phyloP scores from a whole-genome alignment of 257 asterid species.

The Mentha longifolia region DNA sequence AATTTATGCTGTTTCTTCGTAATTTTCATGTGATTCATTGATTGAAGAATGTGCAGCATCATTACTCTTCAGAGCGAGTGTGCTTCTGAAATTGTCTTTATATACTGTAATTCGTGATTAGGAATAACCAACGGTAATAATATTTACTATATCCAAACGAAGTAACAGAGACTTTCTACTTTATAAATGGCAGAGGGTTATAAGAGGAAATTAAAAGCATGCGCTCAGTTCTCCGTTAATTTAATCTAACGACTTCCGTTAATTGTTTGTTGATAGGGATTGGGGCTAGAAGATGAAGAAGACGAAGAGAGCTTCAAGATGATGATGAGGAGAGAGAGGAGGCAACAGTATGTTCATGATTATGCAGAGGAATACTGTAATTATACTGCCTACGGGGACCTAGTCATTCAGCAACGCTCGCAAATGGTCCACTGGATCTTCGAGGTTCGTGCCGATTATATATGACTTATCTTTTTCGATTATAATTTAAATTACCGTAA shows the following conservation, averaged over 20 bases:
- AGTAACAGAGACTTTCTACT: neutral
- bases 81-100: neutral
- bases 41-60: neutral
- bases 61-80: neutral
- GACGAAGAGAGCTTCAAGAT: constrained; percentile 76
- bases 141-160: neutral
- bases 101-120: constrained; percentile 6
- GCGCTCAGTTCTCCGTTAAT: constrained; percentile 8
- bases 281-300: constrained; percentile 69
- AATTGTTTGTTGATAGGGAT: constrained; percentile 43
- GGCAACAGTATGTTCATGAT: constrained; percentile 77
- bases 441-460: constrained; percentile 58
- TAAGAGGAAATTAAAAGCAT: constrained; percentile 18
- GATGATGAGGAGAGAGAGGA: constrained; percentile 79
- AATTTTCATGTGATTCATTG: neutral
- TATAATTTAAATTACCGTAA: neutral
- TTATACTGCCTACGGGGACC: constrained; percentile 63
- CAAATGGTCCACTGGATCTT: constrained; percentile 94
- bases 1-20: constrained; percentile 9
- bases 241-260: neutral
- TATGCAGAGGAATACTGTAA: constrained; percentile 80
- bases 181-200: neutral
- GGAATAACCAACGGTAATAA: neutral
- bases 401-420: constrained; percentile 79
- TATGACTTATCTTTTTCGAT: constrained; percentile 2